phyloP scores from a whole-genome alignment of 169 alveolate genomes.

The Pseudocohnilembus persalinus region DNA sequence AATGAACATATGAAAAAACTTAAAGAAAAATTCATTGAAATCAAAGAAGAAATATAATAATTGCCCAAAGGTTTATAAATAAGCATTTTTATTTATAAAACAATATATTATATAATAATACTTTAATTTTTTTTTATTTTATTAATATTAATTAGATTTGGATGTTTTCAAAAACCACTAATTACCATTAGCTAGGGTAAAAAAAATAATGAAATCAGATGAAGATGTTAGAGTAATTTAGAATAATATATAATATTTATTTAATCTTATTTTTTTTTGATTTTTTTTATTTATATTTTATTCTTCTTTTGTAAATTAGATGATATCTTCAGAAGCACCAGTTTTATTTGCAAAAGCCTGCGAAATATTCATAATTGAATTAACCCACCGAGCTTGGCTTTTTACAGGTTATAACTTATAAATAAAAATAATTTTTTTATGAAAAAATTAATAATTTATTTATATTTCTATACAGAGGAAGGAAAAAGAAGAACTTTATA shows the following conservation, averaged over 20 bases:
- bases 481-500: not conserved
- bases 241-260: not conserved
- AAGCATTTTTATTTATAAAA: not conserved
- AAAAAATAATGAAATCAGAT: conserved; percentile 95
- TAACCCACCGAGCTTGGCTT: conserved; percentile 92
- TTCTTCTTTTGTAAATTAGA: conserved; percentile 45
- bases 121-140: not conserved
- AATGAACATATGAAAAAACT: conserved; percentile 51
- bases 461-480: not conserved
- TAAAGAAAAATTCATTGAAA: conserved; percentile 42
- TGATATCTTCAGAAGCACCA: conserved; percentile 97
- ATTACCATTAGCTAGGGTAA: conserved; percentile 94
- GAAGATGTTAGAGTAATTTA: conserved; percentile 90
- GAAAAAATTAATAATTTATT: not conserved
- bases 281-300: not conserved
- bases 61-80: conserved; percentile 43
- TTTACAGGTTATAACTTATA: conserved; percentile 93
- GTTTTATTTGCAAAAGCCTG: conserved; percentile 96
- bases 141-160: conserved; percentile 44
- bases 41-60: conserved; percentile 40
- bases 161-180: conserved; percentile 73
- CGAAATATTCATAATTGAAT: conserved; percentile 94
- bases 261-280: not conserved
- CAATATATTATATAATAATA: not conserved
- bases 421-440: conserved; percentile 70